Base-by-base conservation (phyloP, 2,329 filamentous ascomycete genomes). In the Tolypocladium album region DNA sequence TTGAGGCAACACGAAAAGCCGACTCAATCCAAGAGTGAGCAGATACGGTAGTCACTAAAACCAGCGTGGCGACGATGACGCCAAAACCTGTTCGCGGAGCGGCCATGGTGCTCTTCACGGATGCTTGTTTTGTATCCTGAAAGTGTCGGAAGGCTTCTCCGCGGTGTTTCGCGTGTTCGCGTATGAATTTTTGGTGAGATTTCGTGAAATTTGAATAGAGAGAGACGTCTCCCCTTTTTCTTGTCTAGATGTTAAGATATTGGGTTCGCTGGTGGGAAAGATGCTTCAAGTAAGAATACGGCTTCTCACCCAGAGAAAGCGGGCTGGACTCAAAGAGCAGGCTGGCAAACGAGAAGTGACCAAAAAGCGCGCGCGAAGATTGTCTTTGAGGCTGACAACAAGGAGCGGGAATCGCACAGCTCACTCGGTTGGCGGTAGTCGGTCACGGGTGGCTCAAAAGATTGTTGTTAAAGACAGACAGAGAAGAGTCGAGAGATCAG, bases 1-100 rank as follows among this genome's bases (percentile, higher is more conserved):
- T 88, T 36, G 83, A 72, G 58, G 85, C 83, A 70, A 97, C 86
- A 60, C 85, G 84, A 63, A 79, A 83, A 57, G 93, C 78, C 67
- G 87, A 79, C 74, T 97, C 92, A 56, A 93, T 82, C 92, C 92
- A 97, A 22, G 86, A 88, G 74, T 97, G 93, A 42, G 84, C 87
- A 34, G 65, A 65, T 40, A 68, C 72, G 7, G 66, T 58, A 42
- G 61, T 61, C 12, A 63, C 64, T 56, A 76, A 63, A 45, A 75
- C 68, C 34, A 77, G 61, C 4, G 66, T 58, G 45, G 66, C 61
- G 22, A 62, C 63, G 42, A 72, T 61, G 60, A 36, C 50, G 50
- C 31, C 27, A 53, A 53, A 31, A 11, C 68, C 64, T 58, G 65
- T 58, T 38, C 63, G 58, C 27, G 63, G 61, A 43, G 57, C 42